Evolutionary conservation across 2,329 filamentous ascomycete genomes (phyloP), one percentile per base, ranked within the genome.

Genomic region (Sporothrix humicola): DNA sequence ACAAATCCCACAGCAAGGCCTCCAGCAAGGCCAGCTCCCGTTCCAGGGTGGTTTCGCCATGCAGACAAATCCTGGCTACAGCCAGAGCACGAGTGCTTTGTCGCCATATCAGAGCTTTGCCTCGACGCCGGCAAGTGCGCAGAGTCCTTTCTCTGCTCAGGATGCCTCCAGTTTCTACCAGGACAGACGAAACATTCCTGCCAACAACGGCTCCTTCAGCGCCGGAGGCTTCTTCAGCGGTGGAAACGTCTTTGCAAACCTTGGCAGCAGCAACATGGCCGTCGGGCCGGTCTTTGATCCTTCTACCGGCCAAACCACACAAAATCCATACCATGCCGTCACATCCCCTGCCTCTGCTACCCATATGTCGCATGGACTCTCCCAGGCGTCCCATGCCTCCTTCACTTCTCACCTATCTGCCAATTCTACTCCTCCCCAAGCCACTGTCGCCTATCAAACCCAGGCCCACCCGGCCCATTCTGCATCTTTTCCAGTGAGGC

Each of bases 291-390:
- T 66, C 61, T 66, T 66, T 8, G 42, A 66, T 17, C 42, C 3
- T 12, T 66, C 61, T 20, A 66, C 61, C 5, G 59, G 59, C 37
- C 17, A 65, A n/a, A 65, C 59, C 10, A 65, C 37, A 20, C 61
- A 66, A 15, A 66, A 66, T 13, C 42, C 61, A 26, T 17, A 23
- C 1, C 61, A 66, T 15, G 4, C 42, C n/a, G 31, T 37, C 23
- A 13, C 46, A 6, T 68, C 46, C 61, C 61, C 61, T 66, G 42
- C 61, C 23, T 37, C 65, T 68, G 46, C 20, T 23, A 48, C 61
- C 1, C 46, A n/a, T 26, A 50, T 52, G 65, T 37, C 65, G 6
- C 65, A 52, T 1, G 50, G 37, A 7, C 46, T 23, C 13, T 68
- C 65, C 4, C 48, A 56, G 48, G 23, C 48, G 7, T 69, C 66